Conservation (phyloP, 139 green algal species). For the Closterium sp. region DNA sequence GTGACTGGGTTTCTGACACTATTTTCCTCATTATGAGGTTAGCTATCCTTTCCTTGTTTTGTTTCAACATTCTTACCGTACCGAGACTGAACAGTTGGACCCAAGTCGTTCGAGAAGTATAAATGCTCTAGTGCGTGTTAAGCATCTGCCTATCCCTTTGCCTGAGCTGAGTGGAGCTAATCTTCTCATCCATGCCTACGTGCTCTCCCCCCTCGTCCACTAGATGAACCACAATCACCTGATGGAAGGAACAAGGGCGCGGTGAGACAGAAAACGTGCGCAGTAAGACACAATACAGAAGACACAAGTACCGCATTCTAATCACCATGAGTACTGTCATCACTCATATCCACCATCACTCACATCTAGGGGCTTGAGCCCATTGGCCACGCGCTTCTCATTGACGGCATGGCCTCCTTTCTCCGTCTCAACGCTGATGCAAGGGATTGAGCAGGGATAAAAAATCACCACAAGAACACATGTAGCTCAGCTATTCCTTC, state of each 20-base stretch:
- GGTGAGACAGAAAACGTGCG: not conserved
- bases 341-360: not conserved
- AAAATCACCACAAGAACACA: not conserved
- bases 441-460: not conserved
- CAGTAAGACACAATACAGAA: not conserved
- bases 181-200: not conserved
- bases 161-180: not conserved
- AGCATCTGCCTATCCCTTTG: not conserved
- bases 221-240: not conserved
- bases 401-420: not conserved
- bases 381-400: not conserved
- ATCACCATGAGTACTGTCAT: not conserved
- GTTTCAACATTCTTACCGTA: too few relatives aligned
- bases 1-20: too few relatives aligned
- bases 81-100: too few relatives aligned
- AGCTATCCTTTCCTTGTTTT: too few relatives aligned
- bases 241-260: not conserved
- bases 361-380: not conserved
- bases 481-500: not conserved
- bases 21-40: too few relatives aligned
- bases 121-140: not conserved
- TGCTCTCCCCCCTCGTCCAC: not conserved
- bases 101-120: too few relatives aligned
- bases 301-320: not conserved
- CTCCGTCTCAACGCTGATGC: not conserved